Base-by-base conservation (phyloP, 2,329 filamentous ascomycete genomes). In the Cryphonectria carpinicola region DNA sequence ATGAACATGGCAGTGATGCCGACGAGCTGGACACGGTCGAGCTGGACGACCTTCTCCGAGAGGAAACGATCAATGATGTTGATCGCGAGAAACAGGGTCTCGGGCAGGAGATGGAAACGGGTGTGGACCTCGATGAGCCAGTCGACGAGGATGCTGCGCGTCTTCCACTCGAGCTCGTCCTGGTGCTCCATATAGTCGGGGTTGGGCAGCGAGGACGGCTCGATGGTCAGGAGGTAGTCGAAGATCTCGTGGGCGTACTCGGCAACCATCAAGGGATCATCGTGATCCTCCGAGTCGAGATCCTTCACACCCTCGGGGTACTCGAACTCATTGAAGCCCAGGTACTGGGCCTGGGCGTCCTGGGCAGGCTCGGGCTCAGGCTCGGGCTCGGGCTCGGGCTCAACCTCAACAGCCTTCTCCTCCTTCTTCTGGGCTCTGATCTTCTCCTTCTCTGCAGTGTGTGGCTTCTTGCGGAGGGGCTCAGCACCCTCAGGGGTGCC, bases 1-100 rank as follows among this genome's bases (percentile, higher is more conserved):
- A 98, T 97, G 85, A 98, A 98, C 96, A 99, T 98, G 81, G 95
- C 96, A 35, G 96, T 97, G 78, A 98, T 95, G 78, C 96, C 96
- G 71, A 99, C 96, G 11, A 99, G 88, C 83, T 99, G 96, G 7
- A 99, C 90, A 73, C 95, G 94, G 81, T 98, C 95, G 63, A 99
- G 90, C 83, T 97, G 94, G 62, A 99, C 96, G 43, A 98, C 92
- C 85, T 98, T 98, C 78, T 91, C 90, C 0, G 95, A 98, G 63
- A 99, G 89, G 85, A 98, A 99, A 72, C 96, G 95, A 81, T 99
- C 96, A 79, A 98, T 97, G 81, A 98, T 94, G 87, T 98, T 99
- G 87, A 98, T 93, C 62, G 95, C 92, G 52, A 99, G 89, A 88
- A 98, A 99, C 62, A 98, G 88, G 2, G 96, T 98, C 84, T 99